Percentiles rank a stretch among this genome's conserved stretches.
These are phyloP conservation scores for Glonium stellatum DNA, from an alignment of 495 filamentous ascomycete genomes.

Conservation along the genomic window DNA sequence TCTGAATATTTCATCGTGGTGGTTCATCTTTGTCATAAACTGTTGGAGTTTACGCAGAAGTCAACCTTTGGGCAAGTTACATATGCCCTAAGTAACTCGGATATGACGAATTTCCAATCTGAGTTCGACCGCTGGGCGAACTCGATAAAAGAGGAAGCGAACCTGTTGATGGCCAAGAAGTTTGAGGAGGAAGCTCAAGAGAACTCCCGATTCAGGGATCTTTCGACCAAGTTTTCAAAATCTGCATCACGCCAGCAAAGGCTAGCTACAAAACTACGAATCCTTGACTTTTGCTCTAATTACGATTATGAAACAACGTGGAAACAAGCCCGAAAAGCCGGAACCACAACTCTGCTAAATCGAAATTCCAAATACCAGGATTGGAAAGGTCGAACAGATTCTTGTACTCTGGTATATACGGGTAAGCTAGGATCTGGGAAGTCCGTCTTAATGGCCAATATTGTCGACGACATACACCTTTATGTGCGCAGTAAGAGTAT, in stretches of 20 bases:
- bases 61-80: constrained; percentile 34
- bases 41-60: constrained; percentile 36
- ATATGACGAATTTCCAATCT: constrained; percentile 33
- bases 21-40: constrained; percentile 38
- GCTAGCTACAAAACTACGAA: constrained; percentile 21
- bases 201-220: constrained; percentile 30
- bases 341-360: constrained; percentile 35
- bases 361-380: constrained; percentile 29
- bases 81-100: constrained; percentile 30
- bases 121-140: constrained; percentile 38
- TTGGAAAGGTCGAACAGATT: constrained; percentile 33
- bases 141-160: constrained; percentile 38
- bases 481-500: constrained; percentile 12
- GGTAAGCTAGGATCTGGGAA: constrained; percentile 43
- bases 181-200: constrained; percentile 34
- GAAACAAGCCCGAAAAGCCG: constrained; percentile 41
- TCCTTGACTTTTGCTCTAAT: constrained; percentile 38
- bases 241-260: constrained; percentile 27
- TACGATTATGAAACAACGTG: constrained; percentile 40
- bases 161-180: constrained; percentile 30
- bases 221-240: constrained; percentile 26
- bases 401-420: constrained; percentile 34
- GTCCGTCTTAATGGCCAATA: constrained; percentile 40
- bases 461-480: constrained; percentile 40
- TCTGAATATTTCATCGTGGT: constrained; percentile 43